A percentile compares a stretch with the other conserved stretches of the same genome.
These are phyloP conservation scores for Letharia columbiana DNA, from an alignment of 495 filamentous ascomycete species.

Conservation along the genomic window DNA sequence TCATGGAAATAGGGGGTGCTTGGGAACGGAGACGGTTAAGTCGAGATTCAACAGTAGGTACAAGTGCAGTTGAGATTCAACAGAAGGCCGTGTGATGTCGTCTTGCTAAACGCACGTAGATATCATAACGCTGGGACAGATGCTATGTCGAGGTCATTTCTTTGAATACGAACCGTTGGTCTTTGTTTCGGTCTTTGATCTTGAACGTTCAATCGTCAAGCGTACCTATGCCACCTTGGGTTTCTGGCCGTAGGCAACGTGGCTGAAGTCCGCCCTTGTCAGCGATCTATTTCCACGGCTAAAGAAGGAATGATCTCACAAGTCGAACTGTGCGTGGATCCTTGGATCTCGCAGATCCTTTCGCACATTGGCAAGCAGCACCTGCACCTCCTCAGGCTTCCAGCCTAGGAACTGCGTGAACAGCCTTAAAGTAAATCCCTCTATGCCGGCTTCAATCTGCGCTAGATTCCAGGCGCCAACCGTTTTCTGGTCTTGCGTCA, in stretches of 20 bases:
- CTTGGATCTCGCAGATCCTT: constrained; percentile 43
- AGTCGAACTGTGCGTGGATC: constrained; percentile 35
- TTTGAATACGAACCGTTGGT: background rate
- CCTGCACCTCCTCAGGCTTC: constrained; percentile 46
- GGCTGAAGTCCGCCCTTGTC: background rate
- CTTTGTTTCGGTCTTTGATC: background rate
- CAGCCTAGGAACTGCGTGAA: constrained; percentile 49
- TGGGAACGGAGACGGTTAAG: background rate
- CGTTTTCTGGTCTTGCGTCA: constrained; percentile 17
- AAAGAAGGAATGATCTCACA: constrained; percentile 14
- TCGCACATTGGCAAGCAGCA: constrained; percentile 45
- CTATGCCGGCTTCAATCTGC: constrained; percentile 38
- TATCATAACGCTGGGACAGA: background rate
- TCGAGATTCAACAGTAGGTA: background rate
- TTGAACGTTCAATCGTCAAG: background rate
- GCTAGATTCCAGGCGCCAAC: constrained; percentile 31
- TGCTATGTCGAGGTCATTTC: background rate
- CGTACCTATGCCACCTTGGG: background rate
- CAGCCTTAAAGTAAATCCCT: constrained; percentile 36
- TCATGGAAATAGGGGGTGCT: background rate
- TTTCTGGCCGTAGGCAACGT: constrained; percentile 17
- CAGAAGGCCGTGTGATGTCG: background rate
- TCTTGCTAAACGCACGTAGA: background rate
- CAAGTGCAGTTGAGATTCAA: background rate
- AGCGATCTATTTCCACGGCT: background rate